Conservation (phyloP, 2,329 filamentous ascomycete species). For the Tolypocladium album region DNA sequence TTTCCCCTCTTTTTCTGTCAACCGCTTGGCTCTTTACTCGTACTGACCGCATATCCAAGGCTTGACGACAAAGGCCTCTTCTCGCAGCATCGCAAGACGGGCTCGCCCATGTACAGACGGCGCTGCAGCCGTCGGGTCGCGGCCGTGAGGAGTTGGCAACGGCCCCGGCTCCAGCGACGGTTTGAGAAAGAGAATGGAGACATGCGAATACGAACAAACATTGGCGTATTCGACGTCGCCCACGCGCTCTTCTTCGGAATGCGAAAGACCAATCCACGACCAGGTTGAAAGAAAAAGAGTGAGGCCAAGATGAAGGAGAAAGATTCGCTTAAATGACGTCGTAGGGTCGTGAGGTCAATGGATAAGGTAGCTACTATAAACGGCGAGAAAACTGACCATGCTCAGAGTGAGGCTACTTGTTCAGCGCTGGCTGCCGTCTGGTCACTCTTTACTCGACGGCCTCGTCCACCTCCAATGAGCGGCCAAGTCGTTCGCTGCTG, state of each 20-base stretch:
- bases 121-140: neutral
- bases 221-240: neutral
- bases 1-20: too few relatives aligned
- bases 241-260: neutral
- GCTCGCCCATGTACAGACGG: neutral
- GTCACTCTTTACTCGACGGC: too few relatives aligned
- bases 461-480: too few relatives aligned
- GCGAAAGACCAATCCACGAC: neutral
- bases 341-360: too few relatives aligned
- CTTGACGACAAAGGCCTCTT: neutral
- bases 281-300: neutral
- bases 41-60: neutral
- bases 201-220: neutral
- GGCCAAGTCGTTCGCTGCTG: too few relatives aligned
- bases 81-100: neutral
- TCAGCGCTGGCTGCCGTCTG: too few relatives aligned
- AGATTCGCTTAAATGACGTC: neutral
- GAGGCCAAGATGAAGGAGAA: neutral
- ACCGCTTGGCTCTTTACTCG: too few relatives aligned
- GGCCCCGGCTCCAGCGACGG: neutral
- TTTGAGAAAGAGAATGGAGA: neutral
- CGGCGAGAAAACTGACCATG: too few relatives aligned
- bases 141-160: neutral
- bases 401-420: too few relatives aligned
- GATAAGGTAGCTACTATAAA: too few relatives aligned